Base-by-base conservation (phyloP, 1,284 basidiomycete genomes). In the Phenoliferia sp. region DNA sequence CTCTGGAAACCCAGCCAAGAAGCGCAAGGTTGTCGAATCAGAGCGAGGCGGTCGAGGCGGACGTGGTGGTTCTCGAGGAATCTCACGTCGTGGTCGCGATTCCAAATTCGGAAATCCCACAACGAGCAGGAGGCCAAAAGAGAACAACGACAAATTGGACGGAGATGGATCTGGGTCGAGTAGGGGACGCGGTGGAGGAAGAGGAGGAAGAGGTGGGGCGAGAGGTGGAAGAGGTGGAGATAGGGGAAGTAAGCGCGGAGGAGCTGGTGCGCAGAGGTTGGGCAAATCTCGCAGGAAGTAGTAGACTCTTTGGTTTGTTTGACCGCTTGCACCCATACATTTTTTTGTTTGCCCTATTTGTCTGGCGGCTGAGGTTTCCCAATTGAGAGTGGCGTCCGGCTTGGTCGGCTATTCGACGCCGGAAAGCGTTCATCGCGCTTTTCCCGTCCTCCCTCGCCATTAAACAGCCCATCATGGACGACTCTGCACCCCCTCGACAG, bases 101-200 rank as follows among this genome's bases (percentile, higher is more conserved):
- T 79, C 84, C 73, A 94, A 94, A 79, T 93, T 86, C 77, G 90
- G 90, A 3, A 88, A 89, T 72, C 90, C 90, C 15, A 85, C 87
- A 22, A 78, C 79, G 29, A 82, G 83, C 17, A 84, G 85, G 28
- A 81, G 85, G 74, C 82, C 87, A 54, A 94, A 94, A 80, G 86
- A 90, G 78, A 94, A 94, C 77, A 91, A 89, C 28, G 61, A 63
- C 26, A 59, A 63, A 35, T 28, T 36, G n/a, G 33, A 54, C 33
- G 61, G n/a, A 19, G 55, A 32, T 3, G 55, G 29, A 1, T 31
- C 29, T 3, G 28, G 16, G 7, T 9, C 31, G n/a, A 56, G 54
- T 31, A 19, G 29, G 28, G 31, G 34, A 26, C 39, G 61, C n/a
- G 22, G 63, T 19, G 34, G 59, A 29, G 9, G 29, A 28, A 59